Evolutionary conservation across 495 filamentous ascomycete genomes (phyloP).

Genomic region (Schizothecium vesticola): DNA sequence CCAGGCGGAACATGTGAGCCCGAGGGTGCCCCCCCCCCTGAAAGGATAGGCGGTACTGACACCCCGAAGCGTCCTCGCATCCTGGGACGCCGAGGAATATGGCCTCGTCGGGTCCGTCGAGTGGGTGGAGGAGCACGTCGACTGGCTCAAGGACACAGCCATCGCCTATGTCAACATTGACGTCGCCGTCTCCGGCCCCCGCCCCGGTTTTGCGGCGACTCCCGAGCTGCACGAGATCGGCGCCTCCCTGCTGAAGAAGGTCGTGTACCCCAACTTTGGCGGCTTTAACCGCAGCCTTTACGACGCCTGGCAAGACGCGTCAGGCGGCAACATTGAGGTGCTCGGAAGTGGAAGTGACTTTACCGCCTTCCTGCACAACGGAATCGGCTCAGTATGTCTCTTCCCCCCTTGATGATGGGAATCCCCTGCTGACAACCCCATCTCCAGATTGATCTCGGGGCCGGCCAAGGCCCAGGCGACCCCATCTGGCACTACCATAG

Average conservation of each 20-base stretch:
- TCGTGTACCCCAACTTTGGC: conserved; percentile 46
- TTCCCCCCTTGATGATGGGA: conserved; percentile 23
- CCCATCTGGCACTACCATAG: conserved; percentile 66
- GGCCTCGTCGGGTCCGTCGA: conserved; percentile 84
- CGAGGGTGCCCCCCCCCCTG: background rate
- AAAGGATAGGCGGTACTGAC: background rate
- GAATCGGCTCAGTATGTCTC: conserved; percentile 66
- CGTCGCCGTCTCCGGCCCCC: conserved; percentile 68
- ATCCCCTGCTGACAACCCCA: background rate
- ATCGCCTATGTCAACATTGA: conserved; percentile 86
- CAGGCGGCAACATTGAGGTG: conserved; percentile 52
- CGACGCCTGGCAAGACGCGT: conserved; percentile 59
- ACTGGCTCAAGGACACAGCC: conserved; percentile 67
- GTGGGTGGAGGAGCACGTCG: conserved; percentile 80
- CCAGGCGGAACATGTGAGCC: conserved; percentile 63
- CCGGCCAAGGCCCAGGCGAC: conserved; percentile 45
- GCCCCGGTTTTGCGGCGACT: conserved; percentile 64
- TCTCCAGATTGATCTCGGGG: conserved; percentile 61
- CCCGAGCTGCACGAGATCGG: conserved; percentile 71
- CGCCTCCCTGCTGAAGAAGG: conserved; percentile 56
- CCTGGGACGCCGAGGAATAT: conserved; percentile 86
- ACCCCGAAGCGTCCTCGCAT: conserved; percentile 56
- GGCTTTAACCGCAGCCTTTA: conserved; percentile 55
- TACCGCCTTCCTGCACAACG: conserved; percentile 76
- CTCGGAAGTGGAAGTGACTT: conserved; percentile 81